Conservation (phyloP, 73 alveolate species). For the Effrenium voratum region DNA sequence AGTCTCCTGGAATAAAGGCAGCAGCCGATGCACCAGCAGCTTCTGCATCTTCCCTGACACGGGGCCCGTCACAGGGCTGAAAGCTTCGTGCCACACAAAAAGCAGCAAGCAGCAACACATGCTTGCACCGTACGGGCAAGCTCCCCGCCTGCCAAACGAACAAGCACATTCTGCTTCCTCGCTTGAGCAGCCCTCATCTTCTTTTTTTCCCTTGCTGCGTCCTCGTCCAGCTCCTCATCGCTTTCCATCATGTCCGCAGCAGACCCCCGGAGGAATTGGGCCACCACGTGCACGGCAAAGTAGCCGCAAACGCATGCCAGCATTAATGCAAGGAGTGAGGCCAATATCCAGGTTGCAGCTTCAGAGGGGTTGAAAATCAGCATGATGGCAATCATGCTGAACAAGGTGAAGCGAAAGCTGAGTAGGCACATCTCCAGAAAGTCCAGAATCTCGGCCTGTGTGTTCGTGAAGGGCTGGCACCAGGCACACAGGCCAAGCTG, state of each 20-base stretch:
- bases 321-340: neutral
- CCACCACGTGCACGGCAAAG: conserved; percentile 12
- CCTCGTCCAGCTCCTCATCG: neutral
- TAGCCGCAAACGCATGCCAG: neutral
- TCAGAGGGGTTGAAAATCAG: conserved; percentile 40
- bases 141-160: conserved; percentile 2
- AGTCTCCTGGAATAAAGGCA: too few relatives aligned
- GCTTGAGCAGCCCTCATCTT: neutral
- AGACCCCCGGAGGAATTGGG: conserved; percentile 43
- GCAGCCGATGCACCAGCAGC: too few relatives aligned
- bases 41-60: too few relatives aligned
- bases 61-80: too few relatives aligned
- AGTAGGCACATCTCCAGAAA: conserved; percentile 26
- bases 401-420: conserved; percentile 18
- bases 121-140: too few relatives aligned
- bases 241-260: neutral
- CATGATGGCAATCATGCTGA: neutral
- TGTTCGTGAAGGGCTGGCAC: conserved; percentile 41
- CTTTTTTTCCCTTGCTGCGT: neutral
- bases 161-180: neutral
- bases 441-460: conserved; percentile 59
- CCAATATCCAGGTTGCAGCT: neutral
- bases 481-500: conserved; percentile 35
- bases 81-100: too few relatives aligned
- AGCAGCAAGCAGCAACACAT: too few relatives aligned